Base-by-base conservation (phyloP, 345 rosid genomes). In the Lenwebbia sp. region DNA sequence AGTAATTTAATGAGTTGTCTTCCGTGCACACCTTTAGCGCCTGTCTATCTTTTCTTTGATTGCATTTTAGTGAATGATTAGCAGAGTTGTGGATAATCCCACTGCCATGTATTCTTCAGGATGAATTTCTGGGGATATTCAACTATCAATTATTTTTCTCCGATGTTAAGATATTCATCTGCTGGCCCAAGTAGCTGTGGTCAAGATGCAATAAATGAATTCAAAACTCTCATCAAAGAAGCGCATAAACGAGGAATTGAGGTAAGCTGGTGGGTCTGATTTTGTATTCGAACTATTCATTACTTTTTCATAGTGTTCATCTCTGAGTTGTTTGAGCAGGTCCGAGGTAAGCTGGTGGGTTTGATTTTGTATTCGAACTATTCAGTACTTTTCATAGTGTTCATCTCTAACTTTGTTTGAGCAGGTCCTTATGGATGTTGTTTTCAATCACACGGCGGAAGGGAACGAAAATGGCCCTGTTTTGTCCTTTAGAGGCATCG, bases 101-200 rank as follows among this genome's bases (percentile, higher is more conserved):
- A 37, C 22, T 81, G 41, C 51, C 44, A 30, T 90, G 85, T 88
- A 86, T 90, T 90, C 56, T 88, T 58, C 94, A 97, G 98, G 98
- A 89, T 93, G 89, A 97, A 97, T 85, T 97, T 97, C 90, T 97
- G 99, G 99, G 98, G 99, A 88, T 97, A 97, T 88, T 97, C 99
- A 30, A 95, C 98, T 58, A 82, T 97, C 91, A 93, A 92, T 86
- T 96, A 88, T 93, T 97, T 96, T 89, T 94, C 99, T 62, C 99
- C 99, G 55, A 96, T 97, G 99, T 87, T 93, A 83, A 93, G 98
- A 93, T 96, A 97, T 89, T 92, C 99, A 85, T 95, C 96, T 84
- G 88, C 91, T 88, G 96, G 94, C 86, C 87, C 83, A 54, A 83
- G 56, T 55, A 93, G 92, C 82, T 92, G 90, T 89, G 95, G 97